phyloP scores from a whole-genome alignment of 257 asterid genomes.

The Nicotiana undulata region DNA sequence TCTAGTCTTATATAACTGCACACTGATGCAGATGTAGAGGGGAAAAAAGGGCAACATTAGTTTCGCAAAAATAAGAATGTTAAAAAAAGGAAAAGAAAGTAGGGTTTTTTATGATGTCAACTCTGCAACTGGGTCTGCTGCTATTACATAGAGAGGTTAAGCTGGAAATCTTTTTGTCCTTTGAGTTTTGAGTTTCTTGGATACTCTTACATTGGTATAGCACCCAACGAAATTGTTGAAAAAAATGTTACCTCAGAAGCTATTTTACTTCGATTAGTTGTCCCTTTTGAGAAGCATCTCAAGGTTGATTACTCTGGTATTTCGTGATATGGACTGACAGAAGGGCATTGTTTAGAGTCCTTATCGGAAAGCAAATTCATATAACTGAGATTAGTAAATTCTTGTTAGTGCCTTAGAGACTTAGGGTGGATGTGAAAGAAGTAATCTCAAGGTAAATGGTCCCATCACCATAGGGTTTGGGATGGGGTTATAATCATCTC shows the following conservation, averaged over 20 bases:
- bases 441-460: too few relatives aligned
- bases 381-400: not conserved
- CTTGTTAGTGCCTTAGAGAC: not conserved
- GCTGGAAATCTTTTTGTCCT: not conserved
- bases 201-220: not conserved
- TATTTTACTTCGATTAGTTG: not conserved
- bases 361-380: not conserved
- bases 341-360: not conserved
- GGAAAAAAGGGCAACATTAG: not conserved
- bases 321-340: not conserved
- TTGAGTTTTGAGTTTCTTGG: not conserved
- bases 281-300: not conserved
- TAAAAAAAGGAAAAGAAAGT: not conserved
- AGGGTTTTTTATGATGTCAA: not conserved
- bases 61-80: not conserved
- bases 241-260: not conserved
- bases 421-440: too few relatives aligned
- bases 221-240: not conserved
- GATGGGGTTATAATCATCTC: not conserved
- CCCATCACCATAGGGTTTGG: too few relatives aligned
- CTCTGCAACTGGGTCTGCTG: not conserved
- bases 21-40: not conserved
- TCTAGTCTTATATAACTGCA: not conserved
- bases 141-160: not conserved
- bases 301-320: not conserved